Percentiles rank a stretch among this genome's conserved stretches.
Conservation (phyloP, 2,329 filamentous ascomycete genomes). For the Pseudocercospora fuligena region DNA sequence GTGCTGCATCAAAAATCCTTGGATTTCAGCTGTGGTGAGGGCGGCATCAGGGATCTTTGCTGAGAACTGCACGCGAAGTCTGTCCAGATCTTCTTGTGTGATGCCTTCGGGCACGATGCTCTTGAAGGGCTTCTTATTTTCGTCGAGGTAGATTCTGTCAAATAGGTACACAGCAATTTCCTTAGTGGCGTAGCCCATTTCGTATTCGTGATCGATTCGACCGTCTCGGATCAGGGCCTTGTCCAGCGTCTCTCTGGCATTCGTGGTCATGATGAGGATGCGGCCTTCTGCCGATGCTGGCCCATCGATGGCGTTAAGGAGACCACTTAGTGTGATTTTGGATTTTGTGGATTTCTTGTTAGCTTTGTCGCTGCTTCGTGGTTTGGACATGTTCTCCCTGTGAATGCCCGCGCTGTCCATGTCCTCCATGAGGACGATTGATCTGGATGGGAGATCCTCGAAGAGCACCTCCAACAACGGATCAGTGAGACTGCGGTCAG, state of each 20-base stretch:
- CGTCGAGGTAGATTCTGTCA: slow-evolving; percentile 37
- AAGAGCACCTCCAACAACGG: slow-evolving; percentile 96
- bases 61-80: slow-evolving; percentile 51
- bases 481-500: slow-evolving; percentile 92
- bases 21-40: slow-evolving; percentile 57
- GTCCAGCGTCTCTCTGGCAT: slow-evolving; percentile 73
- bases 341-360: not conserved
- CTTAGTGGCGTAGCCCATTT: slow-evolving; percentile 56
- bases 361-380: not conserved
- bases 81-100: slow-evolving; percentile 31
- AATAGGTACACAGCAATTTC: slow-evolving; percentile 48
- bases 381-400: slow-evolving; percentile 71
- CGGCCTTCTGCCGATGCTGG: slow-evolving; percentile 76
- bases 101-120: slow-evolving; percentile 15
- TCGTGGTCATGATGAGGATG: slow-evolving; percentile 80
- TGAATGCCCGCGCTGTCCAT: slow-evolving; percentile 93
- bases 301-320: slow-evolving; percentile 82
- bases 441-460: slow-evolving; percentile 97
- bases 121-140: not conserved
- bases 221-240: slow-evolving; percentile 74
- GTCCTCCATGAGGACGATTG: slow-evolving; percentile 98
- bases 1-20: slow-evolving; percentile 54
- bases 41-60: slow-evolving; percentile 47
- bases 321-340: slow-evolving; percentile 72
- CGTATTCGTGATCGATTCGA: slow-evolving; percentile 68